A percentile compares a stretch with the other conserved stretches of the same genome.
phyloP scores from a whole-genome alignment of 169 alveolate species.

The Babesia bigemina region DNA sequence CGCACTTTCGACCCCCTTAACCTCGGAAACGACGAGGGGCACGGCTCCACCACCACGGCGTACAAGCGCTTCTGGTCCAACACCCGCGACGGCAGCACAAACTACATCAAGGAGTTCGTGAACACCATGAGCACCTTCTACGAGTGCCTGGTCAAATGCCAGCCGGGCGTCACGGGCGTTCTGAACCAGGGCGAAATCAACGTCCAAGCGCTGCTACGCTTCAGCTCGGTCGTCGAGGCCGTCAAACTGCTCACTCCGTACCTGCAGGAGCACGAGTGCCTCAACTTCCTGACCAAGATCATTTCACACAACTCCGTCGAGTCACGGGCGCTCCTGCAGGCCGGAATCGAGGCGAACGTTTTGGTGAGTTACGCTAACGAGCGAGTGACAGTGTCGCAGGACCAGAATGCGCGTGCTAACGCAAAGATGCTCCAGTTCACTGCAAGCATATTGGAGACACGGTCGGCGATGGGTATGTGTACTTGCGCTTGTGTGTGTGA shows the following conservation, averaged over 20 bases:
- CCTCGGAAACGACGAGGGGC: conserved; percentile 38
- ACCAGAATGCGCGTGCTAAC: conserved; percentile 22
- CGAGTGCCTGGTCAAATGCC: conserved; percentile 57
- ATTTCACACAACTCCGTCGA: conserved; percentile 41
- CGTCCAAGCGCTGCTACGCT: conserved; percentile 52
- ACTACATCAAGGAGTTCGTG: conserved; percentile 63
- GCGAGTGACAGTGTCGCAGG: background rate
- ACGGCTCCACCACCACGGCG: conserved; percentile 38
- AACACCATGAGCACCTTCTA: conserved; percentile 58
- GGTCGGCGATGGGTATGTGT: conserved; percentile 42
- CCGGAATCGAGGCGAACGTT: conserved; percentile 46
- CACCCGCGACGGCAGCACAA: conserved; percentile 34
- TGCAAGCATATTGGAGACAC: conserved; percentile 55
- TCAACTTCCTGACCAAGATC: conserved; percentile 33
- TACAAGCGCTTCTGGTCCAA: conserved; percentile 43
- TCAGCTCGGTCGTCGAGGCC: conserved; percentile 37
- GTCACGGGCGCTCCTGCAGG: conserved; percentile 45
- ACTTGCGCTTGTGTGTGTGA: background rate
- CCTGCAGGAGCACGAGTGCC: conserved; percentile 66
- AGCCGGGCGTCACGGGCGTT: conserved; percentile 28
- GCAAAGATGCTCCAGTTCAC: conserved; percentile 37
- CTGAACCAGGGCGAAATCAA: conserved; percentile 46
- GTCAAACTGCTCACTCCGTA: conserved; percentile 62
- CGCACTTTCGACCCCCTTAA: conserved; percentile 64
- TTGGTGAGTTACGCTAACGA: conserved; percentile 3